A percentile compares a stretch with the other conserved stretches of the same genome.
These are phyloP conservation scores for Lavandula angustifolia DNA, from an alignment of 257 asterid species.

Conservation along the genomic window DNA sequence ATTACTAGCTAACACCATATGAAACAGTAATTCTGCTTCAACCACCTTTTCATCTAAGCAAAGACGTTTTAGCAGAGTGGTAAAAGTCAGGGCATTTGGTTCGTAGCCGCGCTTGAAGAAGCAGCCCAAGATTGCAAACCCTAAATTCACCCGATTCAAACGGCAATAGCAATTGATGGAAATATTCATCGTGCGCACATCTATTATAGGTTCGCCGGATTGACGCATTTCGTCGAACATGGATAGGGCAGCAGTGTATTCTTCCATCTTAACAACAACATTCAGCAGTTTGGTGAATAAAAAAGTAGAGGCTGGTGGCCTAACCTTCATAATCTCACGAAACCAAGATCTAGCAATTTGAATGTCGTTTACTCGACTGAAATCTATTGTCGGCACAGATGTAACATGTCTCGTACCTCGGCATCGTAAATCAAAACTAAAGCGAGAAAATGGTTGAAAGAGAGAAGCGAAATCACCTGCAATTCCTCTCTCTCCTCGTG, in stretches of 20 bases:
- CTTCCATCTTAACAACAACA: background rate
- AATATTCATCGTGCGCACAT: constrained; percentile 18
- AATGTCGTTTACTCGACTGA: background rate
- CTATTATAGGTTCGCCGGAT: background rate
- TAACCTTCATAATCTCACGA: background rate
- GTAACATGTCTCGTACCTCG: background rate
- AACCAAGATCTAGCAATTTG: constrained; percentile 3
- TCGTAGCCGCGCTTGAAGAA: no score
- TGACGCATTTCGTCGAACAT: constrained; percentile 24
- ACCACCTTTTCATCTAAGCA: no score
- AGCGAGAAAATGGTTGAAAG: background rate
- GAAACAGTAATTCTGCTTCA: no score
- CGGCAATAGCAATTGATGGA: constrained; percentile 6
- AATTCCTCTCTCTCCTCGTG: constrained; percentile 7
- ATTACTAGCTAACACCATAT: no score
- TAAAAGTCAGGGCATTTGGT: no score
- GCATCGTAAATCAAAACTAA: background rate
- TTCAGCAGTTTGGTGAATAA: background rate
- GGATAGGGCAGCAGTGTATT: background rate
- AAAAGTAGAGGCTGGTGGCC: constrained; percentile 1
- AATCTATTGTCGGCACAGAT: background rate
- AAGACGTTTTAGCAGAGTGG: no score
- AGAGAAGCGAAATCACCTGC: background rate
- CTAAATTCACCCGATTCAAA: no score
- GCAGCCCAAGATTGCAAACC: no score